Evolutionary conservation across 2,329 filamentous ascomycete genomes (phyloP), one percentile per base, ranked within the genome.

Genomic region (Trichoderma atrobrunneum): DNA sequence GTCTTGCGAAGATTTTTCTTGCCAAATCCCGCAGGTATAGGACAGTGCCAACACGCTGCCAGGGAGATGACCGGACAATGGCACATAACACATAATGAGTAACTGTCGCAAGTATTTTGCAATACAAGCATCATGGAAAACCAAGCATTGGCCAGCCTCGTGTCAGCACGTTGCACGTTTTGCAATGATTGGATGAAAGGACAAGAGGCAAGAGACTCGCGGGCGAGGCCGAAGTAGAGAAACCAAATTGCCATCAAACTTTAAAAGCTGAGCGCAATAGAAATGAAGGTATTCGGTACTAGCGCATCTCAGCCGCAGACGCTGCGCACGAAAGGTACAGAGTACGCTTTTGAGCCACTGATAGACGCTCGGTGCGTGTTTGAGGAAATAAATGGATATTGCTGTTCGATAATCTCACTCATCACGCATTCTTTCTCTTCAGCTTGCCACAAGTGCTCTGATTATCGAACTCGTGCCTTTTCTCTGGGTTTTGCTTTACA

Each of bases 331-430:
- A n/a, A 56, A 6, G 28, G 48, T 54, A 24, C 48, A 54, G 3
- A 24, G 48, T 54, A 59, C 26, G 26, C 16, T 32, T n/a, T n/a
- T 34, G 54, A 54, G 28, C 54, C 65, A 60, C 34, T 12, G 24
- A 43, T 10, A 3, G 21, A 12, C 48, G 48, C 54, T 68, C 65
- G 65, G 65, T 68, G 65, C 54, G 54, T 68, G 21, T 18, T 59
- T 68, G 24, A n/a, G 65, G 54, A 60, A 68, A 60, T 59, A 59
- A 32, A 68, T 68, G 65, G 65, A 68, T 67, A 39, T 60, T 56
- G 6, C 34, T 26, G 54, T 32, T 59, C 65, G 54, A 68, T 57
- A 60, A 26, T 32, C n/a, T 32, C n/a, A 26, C 7, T 43, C n/a
- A 65, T 65, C 63, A 68, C 21, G 32, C 16, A 11, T 43, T 21